Percentiles rank a stretch among this genome's conserved stretches.
Evolutionary conservation across 805 yeast species (phyloP).

Genomic region (Metschnikowia baotianmanensis): DNA sequence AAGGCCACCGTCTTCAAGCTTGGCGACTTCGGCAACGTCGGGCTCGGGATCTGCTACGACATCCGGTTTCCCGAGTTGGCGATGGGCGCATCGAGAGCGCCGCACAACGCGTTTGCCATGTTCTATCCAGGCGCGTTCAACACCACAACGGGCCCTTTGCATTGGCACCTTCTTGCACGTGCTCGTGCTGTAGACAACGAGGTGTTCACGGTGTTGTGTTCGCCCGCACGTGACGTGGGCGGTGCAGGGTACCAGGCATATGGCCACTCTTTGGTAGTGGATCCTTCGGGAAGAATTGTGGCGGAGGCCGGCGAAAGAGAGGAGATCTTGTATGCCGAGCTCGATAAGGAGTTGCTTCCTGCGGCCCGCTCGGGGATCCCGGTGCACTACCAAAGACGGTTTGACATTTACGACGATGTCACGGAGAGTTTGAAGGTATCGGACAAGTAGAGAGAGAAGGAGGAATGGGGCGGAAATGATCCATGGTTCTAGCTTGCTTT

Average conservation of each 20-base stretch:
- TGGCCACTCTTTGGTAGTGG: conserved; percentile 64
- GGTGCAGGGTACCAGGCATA: conserved; percentile 56
- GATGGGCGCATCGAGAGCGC: conserved; percentile 58
- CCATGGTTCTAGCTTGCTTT: too few relatives aligned
- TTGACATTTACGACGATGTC: conserved; percentile 55
- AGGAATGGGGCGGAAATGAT: background rate
- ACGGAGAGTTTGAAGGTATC: conserved; percentile 13
- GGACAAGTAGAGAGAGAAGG: conserved; percentile 8
- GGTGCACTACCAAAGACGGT: conserved; percentile 65
- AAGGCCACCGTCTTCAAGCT: conserved; percentile 76
- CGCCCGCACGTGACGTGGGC: conserved; percentile 79
- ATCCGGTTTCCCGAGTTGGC: conserved; percentile 80
- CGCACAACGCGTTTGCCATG: conserved; percentile 69
- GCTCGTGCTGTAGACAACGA: conserved; percentile 67
- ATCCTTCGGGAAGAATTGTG: conserved; percentile 58
- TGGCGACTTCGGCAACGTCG: conserved; percentile 51
- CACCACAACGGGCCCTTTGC: conserved; percentile 80
- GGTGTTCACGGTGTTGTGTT: conserved; percentile 66
- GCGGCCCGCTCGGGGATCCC: conserved; percentile 67
- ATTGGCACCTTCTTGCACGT: conserved; percentile 75
- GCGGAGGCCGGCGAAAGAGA: conserved; percentile 80
- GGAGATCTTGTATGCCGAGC: conserved; percentile 69
- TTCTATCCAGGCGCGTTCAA: conserved; percentile 83
- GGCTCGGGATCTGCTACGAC: conserved; percentile 85
- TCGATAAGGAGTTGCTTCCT: conserved; percentile 59